Evolutionary conservation across 169 alveolate species (phyloP).

Genomic region (Cryptosporidium sp.): DNA sequence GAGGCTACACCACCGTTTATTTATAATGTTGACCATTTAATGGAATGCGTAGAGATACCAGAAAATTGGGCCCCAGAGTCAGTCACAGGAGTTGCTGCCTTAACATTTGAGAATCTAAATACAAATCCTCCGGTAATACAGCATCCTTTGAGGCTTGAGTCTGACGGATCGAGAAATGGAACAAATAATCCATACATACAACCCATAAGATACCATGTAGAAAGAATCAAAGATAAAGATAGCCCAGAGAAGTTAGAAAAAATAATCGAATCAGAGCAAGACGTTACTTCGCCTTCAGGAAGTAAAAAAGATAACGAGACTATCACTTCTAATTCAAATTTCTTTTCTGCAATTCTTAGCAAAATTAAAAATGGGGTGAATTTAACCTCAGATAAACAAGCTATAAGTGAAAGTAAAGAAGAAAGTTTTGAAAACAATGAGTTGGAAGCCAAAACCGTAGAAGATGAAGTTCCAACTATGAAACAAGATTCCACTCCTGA

Average conservation of each 20-base stretch:
- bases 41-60: conserved; percentile 73
- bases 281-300: background rate
- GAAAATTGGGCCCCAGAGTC: conserved; percentile 76
- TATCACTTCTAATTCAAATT: background rate
- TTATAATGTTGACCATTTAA: conserved; percentile 67
- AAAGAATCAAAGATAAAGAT: conserved; percentile 67
- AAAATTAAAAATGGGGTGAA: conserved; percentile 54
- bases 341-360: conserved; percentile 35
- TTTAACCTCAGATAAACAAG: background rate
- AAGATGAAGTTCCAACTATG: background rate
- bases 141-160: conserved; percentile 55
- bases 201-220: conserved; percentile 59
- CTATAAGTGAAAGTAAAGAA: conserved; percentile 17
- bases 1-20: conserved; percentile 69
- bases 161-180: conserved; percentile 63
- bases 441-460: background rate
- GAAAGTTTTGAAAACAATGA: conserved; percentile 6
- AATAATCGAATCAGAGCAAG: conserved; percentile 2
- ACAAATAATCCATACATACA: conserved; percentile 69
- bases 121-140: conserved; percentile 60
- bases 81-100: conserved; percentile 72
- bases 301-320: background rate
- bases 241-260: conserved; percentile 4
- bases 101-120: conserved; percentile 64
- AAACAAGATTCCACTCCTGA: background rate